These are phyloP conservation scores for Irpex sp. DNA, from an alignment of 1,284 basidiomycete species.

Conservation along the genomic window DNA sequence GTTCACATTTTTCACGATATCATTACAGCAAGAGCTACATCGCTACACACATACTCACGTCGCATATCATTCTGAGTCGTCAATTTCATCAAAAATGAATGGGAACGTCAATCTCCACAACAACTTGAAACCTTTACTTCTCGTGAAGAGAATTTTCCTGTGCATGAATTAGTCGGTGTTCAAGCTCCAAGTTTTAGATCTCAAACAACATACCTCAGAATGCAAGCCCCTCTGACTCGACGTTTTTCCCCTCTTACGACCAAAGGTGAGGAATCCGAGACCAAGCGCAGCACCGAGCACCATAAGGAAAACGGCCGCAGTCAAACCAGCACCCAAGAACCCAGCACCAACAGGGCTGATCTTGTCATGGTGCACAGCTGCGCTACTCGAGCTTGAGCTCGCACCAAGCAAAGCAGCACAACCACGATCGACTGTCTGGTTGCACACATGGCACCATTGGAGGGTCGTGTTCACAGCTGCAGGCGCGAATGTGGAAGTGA, in stretches of 20 bases:
- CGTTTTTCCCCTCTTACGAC: constrained; percentile 11
- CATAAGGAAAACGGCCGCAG: constrained; percentile 39
- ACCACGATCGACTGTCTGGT: constrained; percentile 52
- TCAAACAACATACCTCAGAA: constrained; percentile 5
- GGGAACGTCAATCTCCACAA: too few relatives aligned
- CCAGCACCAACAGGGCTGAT: constrained; percentile 59
- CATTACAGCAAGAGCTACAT: too few relatives aligned
- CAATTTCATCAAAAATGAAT: too few relatives aligned
- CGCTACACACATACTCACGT: too few relatives aligned
- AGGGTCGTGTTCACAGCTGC: constrained; percentile 48
- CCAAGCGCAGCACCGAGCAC: constrained; percentile 40
- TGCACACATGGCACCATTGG: constrained; percentile 59
- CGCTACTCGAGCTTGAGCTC: background rate
- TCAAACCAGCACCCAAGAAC: constrained; percentile 61
- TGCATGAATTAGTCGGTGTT: too few relatives aligned
- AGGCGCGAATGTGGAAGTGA: constrained; percentile 53
- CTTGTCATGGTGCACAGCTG: constrained; percentile 25
- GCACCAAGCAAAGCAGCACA: constrained; percentile 40
- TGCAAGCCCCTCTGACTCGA: constrained; percentile 6
- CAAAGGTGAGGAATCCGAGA: constrained; percentile 43
- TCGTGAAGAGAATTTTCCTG: too few relatives aligned
- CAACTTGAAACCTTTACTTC: too few relatives aligned
- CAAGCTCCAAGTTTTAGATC: too few relatives aligned
- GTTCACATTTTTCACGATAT: too few relatives aligned
- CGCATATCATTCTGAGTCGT: too few relatives aligned